These are phyloP conservation scores for Emmonsia crescens DNA, from an alignment of 2,329 filamentous ascomycete species.

Conservation along the genomic window DNA sequence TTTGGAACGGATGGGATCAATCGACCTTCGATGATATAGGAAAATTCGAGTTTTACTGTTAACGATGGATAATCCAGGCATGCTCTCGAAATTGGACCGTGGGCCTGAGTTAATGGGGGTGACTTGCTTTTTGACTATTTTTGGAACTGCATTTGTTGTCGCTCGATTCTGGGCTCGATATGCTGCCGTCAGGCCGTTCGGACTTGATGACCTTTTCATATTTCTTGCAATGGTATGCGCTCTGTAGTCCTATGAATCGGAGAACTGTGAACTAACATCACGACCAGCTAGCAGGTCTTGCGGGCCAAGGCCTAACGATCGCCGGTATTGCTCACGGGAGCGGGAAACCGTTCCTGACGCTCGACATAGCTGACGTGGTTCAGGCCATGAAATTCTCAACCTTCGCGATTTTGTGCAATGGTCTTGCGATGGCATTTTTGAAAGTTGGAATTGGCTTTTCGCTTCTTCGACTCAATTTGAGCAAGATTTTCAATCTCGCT, in stretches of 20 bases:
- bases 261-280: not conserved
- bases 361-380: not conserved
- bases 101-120: not conserved
- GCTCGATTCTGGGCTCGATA: not conserved
- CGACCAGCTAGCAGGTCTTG: not conserved
- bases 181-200: not conserved
- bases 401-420: not conserved
- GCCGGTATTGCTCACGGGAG: not conserved
- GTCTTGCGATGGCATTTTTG: not conserved
- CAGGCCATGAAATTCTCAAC: not conserved
- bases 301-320: not conserved
- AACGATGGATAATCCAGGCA: not conserved
- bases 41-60: not conserved
- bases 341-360: not conserved
- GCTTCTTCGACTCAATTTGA: not conserved
- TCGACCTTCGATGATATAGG: not conserved
- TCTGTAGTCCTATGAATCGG: too few relatives aligned
- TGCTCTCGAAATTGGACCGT: not conserved
- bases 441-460: not conserved
- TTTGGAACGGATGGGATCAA: not conserved
- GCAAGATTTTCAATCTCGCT: not conserved
- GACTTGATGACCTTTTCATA: not conserved
- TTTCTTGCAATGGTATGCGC: not conserved
- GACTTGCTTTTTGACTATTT: not conserved
- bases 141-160: not conserved